These are phyloP conservation scores for Raphidocelis subcapitata DNA, from an alignment of 139 green algal genomes.

Conservation along the genomic window DNA sequence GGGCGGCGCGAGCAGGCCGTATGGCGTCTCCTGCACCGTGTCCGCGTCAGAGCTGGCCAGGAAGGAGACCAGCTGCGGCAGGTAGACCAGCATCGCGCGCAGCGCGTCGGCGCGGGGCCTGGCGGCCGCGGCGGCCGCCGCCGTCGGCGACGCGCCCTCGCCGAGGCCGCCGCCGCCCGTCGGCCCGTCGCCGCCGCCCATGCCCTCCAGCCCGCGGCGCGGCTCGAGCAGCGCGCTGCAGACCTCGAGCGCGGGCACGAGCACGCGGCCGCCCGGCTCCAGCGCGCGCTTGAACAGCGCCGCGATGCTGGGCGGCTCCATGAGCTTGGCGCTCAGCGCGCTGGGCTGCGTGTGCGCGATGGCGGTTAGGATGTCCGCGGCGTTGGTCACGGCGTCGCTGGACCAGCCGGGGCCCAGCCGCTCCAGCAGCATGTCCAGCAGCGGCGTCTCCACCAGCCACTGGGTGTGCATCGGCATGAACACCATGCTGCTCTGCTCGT, in stretches of 20 bases:
- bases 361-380: conserved; percentile 80
- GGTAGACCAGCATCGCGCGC: conserved; percentile 38
- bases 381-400: conserved; percentile 52
- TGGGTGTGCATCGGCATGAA: conserved; percentile 47
- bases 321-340: conserved; percentile 66
- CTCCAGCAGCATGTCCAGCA: conserved; percentile 74
- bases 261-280: conserved; percentile 36
- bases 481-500: conserved; percentile 74
- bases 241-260: conserved; percentile 75
- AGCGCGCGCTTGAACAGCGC: conserved; percentile 48
- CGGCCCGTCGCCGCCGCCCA: neutral
- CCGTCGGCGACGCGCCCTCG: neutral
- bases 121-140: neutral
- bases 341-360: conserved; percentile 75
- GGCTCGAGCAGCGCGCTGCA: conserved; percentile 83
- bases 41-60: conserved; percentile 30
- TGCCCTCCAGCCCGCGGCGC: conserved; percentile 30
- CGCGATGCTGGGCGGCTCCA: conserved; percentile 38
- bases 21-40: conserved; percentile 66
- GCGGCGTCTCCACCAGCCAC: conserved; percentile 75
- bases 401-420: conserved; percentile 12
- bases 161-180: neutral
- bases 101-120: conserved; percentile 33
- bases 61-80: conserved; percentile 59
- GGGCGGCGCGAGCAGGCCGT: conserved; percentile 70